A percentile compares a stretch with the other conserved stretches of the same genome.
Evolutionary conservation across 176 grass and related monocot species (phyloP).

Genomic region (Panicum miliaceum): DNA sequence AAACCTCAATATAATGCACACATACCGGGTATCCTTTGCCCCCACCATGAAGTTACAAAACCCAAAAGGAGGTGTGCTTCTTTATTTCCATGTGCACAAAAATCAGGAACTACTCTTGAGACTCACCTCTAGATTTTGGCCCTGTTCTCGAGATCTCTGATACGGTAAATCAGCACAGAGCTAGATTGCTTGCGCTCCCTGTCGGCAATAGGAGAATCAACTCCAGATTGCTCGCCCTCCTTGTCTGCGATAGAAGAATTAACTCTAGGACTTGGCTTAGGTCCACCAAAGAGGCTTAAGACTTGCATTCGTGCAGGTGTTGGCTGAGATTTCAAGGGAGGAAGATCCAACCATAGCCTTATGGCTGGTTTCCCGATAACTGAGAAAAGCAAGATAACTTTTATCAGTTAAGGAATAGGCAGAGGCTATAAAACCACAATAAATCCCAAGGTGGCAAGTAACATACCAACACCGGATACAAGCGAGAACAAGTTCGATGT

Average conservation of each 20-base stretch:
- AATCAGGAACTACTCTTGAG: slow-evolving; percentile 36
- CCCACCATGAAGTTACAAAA: slow-evolving; percentile 2
- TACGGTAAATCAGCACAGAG: slow-evolving; percentile 39
- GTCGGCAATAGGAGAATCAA: slow-evolving; percentile 31
- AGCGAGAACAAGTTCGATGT: slow-evolving; percentile 93
- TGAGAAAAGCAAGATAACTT: slow-evolving; percentile 35
- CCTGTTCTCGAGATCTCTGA: slow-evolving; percentile 72
- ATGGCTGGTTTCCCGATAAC: slow-evolving; percentile 58
- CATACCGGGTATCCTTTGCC: not conserved
- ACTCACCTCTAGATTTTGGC: slow-evolving; percentile 78
- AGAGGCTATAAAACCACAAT: not conserved
- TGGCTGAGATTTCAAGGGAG: slow-evolving; percentile 47
- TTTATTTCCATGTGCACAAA: slow-evolving; percentile 20
- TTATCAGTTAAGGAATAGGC: slow-evolving; percentile 19
- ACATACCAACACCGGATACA: slow-evolving; percentile 71
- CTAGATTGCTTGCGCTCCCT: not conserved
- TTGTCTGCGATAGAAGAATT: slow-evolving; percentile 33
- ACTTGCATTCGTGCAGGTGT: slow-evolving; percentile 26
- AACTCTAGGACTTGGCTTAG: slow-evolving; percentile 50
- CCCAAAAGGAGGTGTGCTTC: not conserved
- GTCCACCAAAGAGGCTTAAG: slow-evolving; percentile 46
- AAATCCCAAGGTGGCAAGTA: slow-evolving; percentile 4
- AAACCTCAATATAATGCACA: slow-evolving; percentile 7
- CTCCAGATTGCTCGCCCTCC: slow-evolving; percentile 15
- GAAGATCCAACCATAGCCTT: slow-evolving; percentile 63